phyloP scores from a whole-genome alignment of 2,329 filamentous ascomycete genomes.

The Neonectria faginata region DNA sequence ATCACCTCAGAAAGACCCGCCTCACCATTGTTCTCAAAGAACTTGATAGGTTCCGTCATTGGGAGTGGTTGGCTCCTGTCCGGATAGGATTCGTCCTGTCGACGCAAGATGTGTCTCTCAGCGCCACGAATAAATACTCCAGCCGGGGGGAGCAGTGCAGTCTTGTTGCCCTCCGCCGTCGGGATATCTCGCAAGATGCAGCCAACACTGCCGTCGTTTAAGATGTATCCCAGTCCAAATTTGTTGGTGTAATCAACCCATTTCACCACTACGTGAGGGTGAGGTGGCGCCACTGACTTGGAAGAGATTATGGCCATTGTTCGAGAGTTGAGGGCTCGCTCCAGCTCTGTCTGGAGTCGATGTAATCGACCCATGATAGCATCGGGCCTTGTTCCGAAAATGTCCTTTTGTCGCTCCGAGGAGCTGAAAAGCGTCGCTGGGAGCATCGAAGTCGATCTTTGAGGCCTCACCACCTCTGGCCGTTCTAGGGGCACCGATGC shows the following conservation, averaged over 20 bases:
- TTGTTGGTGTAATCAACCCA: slow-evolving; percentile 94
- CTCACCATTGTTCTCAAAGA: slow-evolving; percentile 78
- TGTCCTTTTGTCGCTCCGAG: slow-evolving; percentile 61
- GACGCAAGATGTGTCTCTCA: slow-evolving; percentile 75
- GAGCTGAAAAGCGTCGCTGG: slow-evolving; percentile 67
- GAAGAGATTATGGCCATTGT: slow-evolving; percentile 70
- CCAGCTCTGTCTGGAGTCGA: slow-evolving; percentile 69
- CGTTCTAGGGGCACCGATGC: slow-evolving; percentile 44
- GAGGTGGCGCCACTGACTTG: slow-evolving; percentile 64
- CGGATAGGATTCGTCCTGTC: slow-evolving; percentile 64
- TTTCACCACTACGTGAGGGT: slow-evolving; percentile 76
- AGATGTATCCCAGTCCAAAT: slow-evolving; percentile 84
- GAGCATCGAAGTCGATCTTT: slow-evolving; percentile 49
- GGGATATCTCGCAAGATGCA: slow-evolving; percentile 72
- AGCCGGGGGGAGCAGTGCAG: slow-evolving; percentile 72
- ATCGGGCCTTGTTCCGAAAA: slow-evolving; percentile 69
- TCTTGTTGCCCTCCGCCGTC: slow-evolving; percentile 61
- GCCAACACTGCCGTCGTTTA: slow-evolving; percentile 84
- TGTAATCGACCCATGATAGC: slow-evolving; percentile 66
- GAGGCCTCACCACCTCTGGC: slow-evolving; percentile 41
- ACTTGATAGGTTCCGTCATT: slow-evolving; percentile 73
- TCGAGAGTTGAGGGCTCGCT: slow-evolving; percentile 72
- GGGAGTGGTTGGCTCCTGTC: slow-evolving; percentile 73
- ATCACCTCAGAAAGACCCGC: slow-evolving; percentile 72
- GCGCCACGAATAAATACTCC: slow-evolving; percentile 79